These are phyloP conservation scores for Xylariaceae sp. DNA, from an alignment of 2,329 filamentous ascomycete species.

Conservation along the genomic window DNA sequence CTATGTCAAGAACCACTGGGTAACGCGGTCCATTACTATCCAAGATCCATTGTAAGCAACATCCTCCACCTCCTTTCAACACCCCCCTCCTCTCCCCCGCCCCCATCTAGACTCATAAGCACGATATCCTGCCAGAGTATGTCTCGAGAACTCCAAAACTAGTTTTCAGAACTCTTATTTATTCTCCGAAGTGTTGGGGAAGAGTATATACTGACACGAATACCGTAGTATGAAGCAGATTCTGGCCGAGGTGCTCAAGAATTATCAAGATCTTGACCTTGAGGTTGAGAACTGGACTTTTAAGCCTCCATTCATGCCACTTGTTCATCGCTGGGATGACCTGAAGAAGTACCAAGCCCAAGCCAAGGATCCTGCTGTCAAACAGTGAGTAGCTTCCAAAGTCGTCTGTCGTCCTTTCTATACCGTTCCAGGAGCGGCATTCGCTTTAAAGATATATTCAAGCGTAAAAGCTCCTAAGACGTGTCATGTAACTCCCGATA, in stretches of 20 bases:
- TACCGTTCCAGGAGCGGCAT: no score
- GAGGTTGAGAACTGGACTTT: conserved; percentile 40
- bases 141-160: not conserved
- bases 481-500: no score
- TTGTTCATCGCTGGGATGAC: conserved; percentile 42
- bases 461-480: no score
- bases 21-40: conserved; percentile 37
- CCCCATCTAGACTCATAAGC: no score
- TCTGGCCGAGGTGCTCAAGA: conserved; percentile 33
- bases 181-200: not conserved
- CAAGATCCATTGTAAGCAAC: conserved; percentile 29
- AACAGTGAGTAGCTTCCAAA: no score
- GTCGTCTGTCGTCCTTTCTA: no score
- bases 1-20: conserved; percentile 34
- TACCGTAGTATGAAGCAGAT: conserved; percentile 11
- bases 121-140: no score
- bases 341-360: conserved; percentile 23
- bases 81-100: no score
- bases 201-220: no score
- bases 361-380: not conserved
- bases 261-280: conserved; percentile 41
- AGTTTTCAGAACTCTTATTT: conserved; percentile 27
- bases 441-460: no score
- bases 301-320: conserved; percentile 35
- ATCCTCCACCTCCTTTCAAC: not conserved